phyloP scores from a whole-genome alignment of 106 monocot genomes.

The Apostasia ramifera region DNA sequence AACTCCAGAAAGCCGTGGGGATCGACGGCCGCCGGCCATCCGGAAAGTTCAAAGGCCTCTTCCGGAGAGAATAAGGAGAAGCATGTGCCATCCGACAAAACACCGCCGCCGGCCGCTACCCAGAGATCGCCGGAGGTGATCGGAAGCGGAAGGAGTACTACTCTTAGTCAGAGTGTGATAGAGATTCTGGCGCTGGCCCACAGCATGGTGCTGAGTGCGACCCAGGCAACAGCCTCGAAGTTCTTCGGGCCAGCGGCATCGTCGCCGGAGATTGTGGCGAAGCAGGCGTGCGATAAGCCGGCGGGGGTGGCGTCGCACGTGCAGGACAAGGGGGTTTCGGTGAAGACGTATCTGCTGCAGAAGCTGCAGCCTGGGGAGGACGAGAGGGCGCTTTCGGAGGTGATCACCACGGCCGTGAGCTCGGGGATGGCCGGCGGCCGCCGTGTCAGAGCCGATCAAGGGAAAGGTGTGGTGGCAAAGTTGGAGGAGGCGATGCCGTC shows the following conservation, averaged over 20 bases:
- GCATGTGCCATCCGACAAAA: not conserved
- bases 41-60: not conserved
- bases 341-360: slow-evolving; percentile 51
- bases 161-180: slow-evolving; percentile 12
- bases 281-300: slow-evolving; percentile 22
- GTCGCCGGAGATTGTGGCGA: slow-evolving; percentile 19
- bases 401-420: slow-evolving; percentile 51
- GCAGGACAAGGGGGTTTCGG: slow-evolving; percentile 30
- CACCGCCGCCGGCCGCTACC: too few relatives aligned
- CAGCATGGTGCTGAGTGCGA: slow-evolving; percentile 19
- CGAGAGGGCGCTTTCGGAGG: slow-evolving; percentile 51
- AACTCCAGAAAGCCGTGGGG: not conserved
- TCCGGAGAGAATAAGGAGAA: not conserved
- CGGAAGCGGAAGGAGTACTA: not conserved
- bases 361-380: slow-evolving; percentile 65
- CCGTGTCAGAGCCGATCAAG: not conserved
- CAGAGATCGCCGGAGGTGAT: too few relatives aligned
- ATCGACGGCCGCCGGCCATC: not conserved
- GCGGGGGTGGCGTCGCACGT: slow-evolving; percentile 21
- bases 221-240: slow-evolving; percentile 25
- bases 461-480: slow-evolving; percentile 33
- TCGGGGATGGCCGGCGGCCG: slow-evolving; percentile 12
- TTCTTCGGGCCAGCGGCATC: slow-evolving; percentile 14
- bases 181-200: slow-evolving; percentile 44
- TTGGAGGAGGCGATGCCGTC: slow-evolving; percentile 26